phyloP scores from a whole-genome alignment of 352 stramenopile genomes.

The Phytophthora idaei region DNA sequence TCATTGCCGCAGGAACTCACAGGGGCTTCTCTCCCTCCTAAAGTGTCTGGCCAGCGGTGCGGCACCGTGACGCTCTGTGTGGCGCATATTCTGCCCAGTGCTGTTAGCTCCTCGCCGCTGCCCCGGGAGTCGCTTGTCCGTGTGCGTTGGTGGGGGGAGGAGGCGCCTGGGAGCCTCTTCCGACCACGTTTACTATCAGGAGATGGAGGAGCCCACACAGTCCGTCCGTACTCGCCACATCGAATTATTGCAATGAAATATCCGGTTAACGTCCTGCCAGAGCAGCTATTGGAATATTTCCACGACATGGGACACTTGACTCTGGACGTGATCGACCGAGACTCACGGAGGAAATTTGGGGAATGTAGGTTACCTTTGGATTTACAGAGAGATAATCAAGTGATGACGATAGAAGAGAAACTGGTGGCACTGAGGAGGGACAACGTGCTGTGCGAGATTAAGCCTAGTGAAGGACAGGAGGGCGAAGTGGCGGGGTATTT shows the following conservation, averaged over 20 bases:
- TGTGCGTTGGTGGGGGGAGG: slow-evolving; percentile 65
- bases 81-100: slow-evolving; percentile 45
- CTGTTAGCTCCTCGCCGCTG: slow-evolving; percentile 34
- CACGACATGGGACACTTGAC: slow-evolving; percentile 58
- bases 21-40: slow-evolving; percentile 49
- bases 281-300: slow-evolving; percentile 60
- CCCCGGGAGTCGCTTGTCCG: slow-evolving; percentile 50
- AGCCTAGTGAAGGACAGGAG: slow-evolving; percentile 11
- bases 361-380: slow-evolving; percentile 35
- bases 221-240: slow-evolving; percentile 4
- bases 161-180: slow-evolving; percentile 51
- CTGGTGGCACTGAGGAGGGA: slow-evolving; percentile 34
- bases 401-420: slow-evolving; percentile 30
- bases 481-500: slow-evolving; percentile 37
- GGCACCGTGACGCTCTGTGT: slow-evolving; percentile 48
- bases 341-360: slow-evolving; percentile 45
- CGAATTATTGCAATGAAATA: slow-evolving; percentile 55
- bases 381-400: slow-evolving; percentile 1
- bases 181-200: slow-evolving; percentile 33
- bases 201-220: background rate
- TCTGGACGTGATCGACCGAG: slow-evolving; percentile 70
- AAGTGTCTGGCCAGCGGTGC: slow-evolving; percentile 32
- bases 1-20: slow-evolving; percentile 41
- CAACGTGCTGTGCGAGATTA: slow-evolving; percentile 51
- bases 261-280: slow-evolving; percentile 38